Conservation (phyloP, 257 asterid genomes). For the Forsythia suspensa region DNA sequence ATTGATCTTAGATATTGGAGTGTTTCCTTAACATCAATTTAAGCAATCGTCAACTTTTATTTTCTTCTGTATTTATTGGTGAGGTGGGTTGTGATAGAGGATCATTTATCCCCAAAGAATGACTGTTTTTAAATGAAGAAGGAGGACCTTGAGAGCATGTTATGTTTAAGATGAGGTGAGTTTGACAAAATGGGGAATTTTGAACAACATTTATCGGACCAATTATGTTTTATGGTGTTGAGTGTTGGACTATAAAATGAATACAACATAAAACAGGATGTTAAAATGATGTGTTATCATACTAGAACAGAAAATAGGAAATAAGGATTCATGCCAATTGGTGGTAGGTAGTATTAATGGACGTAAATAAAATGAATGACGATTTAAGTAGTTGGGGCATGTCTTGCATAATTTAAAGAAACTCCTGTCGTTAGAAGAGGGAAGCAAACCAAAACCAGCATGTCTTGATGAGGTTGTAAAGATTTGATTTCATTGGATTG, state of each 20-base stretch:
- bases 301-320: neutral
- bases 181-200: neutral
- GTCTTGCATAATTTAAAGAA: neutral
- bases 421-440: neutral
- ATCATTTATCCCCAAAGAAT: neutral
- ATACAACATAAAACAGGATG: neutral
- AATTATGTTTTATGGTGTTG: neutral
- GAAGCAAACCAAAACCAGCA: neutral
- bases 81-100: neutral
- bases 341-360: neutral
- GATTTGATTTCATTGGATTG: neutral
- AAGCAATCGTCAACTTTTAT: neutral
- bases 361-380: neutral
- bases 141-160: neutral
- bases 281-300: neutral
- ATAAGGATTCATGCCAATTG: neutral
- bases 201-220: neutral
- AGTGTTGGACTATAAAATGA: neutral
- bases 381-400: neutral
- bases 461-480: neutral
- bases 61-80: neutral
- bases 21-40: neutral
- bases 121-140: neutral
- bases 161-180: neutral
- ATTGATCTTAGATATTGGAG: neutral